Evolutionary conservation across 2,329 filamentous ascomycete species (phyloP).

Genomic region (Fusarium brachygibbosum): DNA sequence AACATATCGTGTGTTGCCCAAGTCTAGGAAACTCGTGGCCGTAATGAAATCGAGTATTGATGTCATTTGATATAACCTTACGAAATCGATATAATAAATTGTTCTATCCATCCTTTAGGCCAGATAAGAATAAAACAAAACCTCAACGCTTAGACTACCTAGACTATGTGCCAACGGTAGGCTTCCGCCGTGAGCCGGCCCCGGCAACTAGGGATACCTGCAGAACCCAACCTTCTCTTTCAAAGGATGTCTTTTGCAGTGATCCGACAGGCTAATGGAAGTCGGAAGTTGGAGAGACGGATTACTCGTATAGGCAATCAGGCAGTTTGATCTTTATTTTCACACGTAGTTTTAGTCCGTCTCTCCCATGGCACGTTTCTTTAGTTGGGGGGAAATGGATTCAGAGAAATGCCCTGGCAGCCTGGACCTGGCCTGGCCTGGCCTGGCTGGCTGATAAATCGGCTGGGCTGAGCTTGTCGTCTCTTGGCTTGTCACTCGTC

Average conservation of each 20-base stretch:
- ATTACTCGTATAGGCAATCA: slow-evolving; percentile 35
- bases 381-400: slow-evolving; percentile 3
- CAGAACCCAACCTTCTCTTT: slow-evolving; percentile 39
- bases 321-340: slow-evolving; percentile 26
- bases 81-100: slow-evolving; percentile 29
- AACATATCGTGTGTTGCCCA: slow-evolving; percentile 5
- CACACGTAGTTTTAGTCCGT: slow-evolving; percentile 22
- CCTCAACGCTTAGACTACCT: slow-evolving; percentile 10
- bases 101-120: slow-evolving; percentile 1
- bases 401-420: slow-evolving; percentile 9
- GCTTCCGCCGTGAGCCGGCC: slow-evolving; percentile 26
- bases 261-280: slow-evolving; percentile 33
- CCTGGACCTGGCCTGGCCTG: background rate
- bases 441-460: slow-evolving; percentile 50
- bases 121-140: slow-evolving; percentile 8
- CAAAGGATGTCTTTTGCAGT: slow-evolving; percentile 16
- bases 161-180: slow-evolving; percentile 23
- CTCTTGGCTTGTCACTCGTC: slow-evolving; percentile 38
- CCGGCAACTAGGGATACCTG: slow-evolving; percentile 22
- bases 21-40: slow-evolving; percentile 23
- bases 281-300: slow-evolving; percentile 9
- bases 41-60: background rate
- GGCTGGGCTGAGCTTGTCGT: slow-evolving; percentile 28
- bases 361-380: background rate
- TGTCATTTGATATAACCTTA: slow-evolving; percentile 29